A percentile compares a stretch with the other conserved stretches of the same genome.
Evolutionary conservation across 1,284 basidiomycete species (phyloP).

Genomic region (Ustilago xerochloae): DNA sequence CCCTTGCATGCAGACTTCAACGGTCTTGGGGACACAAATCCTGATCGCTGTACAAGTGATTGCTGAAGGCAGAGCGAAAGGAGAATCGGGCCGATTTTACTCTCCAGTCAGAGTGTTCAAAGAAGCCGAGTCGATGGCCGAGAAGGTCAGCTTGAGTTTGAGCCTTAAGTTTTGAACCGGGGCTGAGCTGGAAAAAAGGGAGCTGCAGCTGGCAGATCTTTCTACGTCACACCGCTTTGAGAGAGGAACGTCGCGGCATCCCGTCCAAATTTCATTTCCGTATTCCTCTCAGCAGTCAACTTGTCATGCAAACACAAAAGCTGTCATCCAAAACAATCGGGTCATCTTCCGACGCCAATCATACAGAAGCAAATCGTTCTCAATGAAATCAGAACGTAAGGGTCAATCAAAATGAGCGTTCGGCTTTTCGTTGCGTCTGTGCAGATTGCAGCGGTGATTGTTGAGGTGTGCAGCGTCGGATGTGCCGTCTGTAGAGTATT

Average conservation of each 20-base stretch:
- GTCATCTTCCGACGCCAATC: background rate
- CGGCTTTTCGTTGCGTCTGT: too few species aligned
- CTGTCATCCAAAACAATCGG: background rate
- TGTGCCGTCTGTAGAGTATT: background rate
- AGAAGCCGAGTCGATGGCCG: background rate
- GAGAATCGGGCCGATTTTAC: too few species aligned
- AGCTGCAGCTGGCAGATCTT: constrained; percentile 35
- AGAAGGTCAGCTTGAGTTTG: background rate
- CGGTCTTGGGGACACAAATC: background rate
- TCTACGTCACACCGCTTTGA: constrained; percentile 25
- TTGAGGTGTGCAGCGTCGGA: background rate
- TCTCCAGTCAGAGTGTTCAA: too few species aligned
- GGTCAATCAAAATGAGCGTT: too few species aligned
- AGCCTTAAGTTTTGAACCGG: background rate
- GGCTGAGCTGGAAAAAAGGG: too few species aligned
- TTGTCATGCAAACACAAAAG: background rate
- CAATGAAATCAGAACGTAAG: too few species aligned
- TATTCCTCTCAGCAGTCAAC: background rate
- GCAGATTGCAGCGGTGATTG: background rate
- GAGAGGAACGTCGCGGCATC: background rate
- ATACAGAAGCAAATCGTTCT: too few species aligned
- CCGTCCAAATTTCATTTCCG: background rate
- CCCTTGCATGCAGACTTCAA: background rate
- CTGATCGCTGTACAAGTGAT: too few species aligned
- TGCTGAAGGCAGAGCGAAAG: background rate